phyloP scores from a whole-genome alignment of 768 basidiomycete genomes.

The Lentinus brumalis region DNA sequence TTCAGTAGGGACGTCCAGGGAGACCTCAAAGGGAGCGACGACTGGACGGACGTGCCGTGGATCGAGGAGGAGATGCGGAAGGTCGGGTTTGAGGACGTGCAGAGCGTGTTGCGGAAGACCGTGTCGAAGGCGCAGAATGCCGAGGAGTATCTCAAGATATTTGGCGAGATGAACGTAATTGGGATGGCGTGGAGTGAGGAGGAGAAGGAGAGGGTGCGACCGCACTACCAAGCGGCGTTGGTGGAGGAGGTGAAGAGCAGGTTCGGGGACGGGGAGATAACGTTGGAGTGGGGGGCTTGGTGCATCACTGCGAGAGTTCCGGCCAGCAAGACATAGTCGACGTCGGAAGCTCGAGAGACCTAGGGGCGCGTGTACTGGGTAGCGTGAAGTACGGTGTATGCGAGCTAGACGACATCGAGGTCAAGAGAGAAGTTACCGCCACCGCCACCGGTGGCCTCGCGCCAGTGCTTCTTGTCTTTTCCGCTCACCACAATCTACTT shows the following conservation, averaged over 20 bases:
- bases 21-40: neutral
- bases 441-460: no score
- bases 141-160: neutral
- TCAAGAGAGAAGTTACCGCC: no score
- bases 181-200: neutral
- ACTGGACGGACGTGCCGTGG: neutral
- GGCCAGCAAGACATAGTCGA: no score
- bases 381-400: no score
- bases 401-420: no score
- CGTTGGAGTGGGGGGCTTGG: neutral
- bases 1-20: neutral
- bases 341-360: no score
- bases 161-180: neutral
- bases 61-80: neutral
- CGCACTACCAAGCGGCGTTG: neutral
- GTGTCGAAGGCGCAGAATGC: neutral
- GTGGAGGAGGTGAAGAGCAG: neutral
- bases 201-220: neutral
- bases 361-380: no score
- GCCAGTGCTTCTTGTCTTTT: no score
- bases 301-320: neutral
- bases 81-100: neutral
- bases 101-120: neutral
- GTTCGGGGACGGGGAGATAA: slow-evolving; percentile 1
- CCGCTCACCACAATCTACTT: no score